Evolutionary conservation across 306 rosid species (phyloP).

Genomic region (Malus fusca): DNA sequence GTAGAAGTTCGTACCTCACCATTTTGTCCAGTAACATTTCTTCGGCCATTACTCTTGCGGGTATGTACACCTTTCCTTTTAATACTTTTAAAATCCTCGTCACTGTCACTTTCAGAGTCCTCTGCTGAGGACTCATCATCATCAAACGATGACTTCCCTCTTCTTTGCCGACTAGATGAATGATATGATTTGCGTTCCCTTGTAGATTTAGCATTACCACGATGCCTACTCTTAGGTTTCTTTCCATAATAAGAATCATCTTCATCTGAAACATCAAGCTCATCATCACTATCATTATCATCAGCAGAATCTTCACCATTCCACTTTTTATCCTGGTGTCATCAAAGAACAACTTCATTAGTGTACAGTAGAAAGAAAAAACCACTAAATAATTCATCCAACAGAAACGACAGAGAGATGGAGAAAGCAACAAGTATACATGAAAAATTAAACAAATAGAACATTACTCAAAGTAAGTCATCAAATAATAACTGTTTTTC

Average conservation of each 20-base stretch:
- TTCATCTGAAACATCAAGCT: slow-evolving; percentile 64
- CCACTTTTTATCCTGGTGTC: slow-evolving; percentile 76
- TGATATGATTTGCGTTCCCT: slow-evolving; percentile 51
- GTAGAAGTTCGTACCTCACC: slow-evolving; percentile 83
- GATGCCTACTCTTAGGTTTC: slow-evolving; percentile 53
- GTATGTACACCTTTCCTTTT: slow-evolving; percentile 45
- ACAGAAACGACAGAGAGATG: not conserved
- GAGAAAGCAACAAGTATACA: not conserved
- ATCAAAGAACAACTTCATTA: slow-evolving; percentile 26
- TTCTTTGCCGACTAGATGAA: slow-evolving; percentile 54
- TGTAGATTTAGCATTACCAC: slow-evolving; percentile 48
- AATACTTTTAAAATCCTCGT: slow-evolving; percentile 55
- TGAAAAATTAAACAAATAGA: not conserved
- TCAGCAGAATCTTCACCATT: slow-evolving; percentile 76
- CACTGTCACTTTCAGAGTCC: slow-evolving; percentile 68
- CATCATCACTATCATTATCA: slow-evolving; percentile 62
- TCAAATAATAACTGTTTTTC: not conserved
- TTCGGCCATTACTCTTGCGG: slow-evolving; percentile 53
- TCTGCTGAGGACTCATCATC: slow-evolving; percentile 74
- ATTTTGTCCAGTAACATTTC: slow-evolving; percentile 41
- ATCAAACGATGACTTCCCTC: slow-evolving; percentile 66
- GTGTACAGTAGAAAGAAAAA: slow-evolving; percentile 15
- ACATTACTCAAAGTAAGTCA: not conserved
- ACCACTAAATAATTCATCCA: not conserved
- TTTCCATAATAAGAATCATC: slow-evolving; percentile 63